phyloP scores from a whole-genome alignment of 1,284 basidiomycete species.

The Cronartium quercuum region DNA sequence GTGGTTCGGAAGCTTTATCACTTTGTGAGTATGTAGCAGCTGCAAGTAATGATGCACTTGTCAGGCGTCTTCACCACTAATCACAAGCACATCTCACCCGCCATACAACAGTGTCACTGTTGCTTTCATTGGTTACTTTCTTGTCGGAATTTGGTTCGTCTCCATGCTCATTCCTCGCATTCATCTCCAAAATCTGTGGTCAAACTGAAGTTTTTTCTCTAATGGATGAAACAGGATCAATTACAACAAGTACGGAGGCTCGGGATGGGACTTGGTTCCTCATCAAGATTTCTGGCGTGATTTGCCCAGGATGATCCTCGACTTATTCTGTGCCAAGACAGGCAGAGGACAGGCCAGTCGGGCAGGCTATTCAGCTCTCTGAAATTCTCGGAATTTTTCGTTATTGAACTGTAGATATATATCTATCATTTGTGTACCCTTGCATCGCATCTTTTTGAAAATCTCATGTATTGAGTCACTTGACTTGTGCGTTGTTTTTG shows the following conservation, averaged over 20 bases:
- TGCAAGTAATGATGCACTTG: too few species aligned
- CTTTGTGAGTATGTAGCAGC: neutral
- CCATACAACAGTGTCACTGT: neutral
- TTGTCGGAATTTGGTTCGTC: conserved; percentile 1
- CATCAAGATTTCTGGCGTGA: conserved; percentile 47
- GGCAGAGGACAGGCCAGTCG: neutral
- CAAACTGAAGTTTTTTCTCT: too few species aligned
- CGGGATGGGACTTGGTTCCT: conserved; percentile 46
- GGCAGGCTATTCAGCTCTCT: neutral
- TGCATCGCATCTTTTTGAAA: too few species aligned
- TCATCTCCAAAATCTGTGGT: neutral
- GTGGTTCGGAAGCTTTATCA: neutral
- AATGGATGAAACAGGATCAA: conserved; percentile 37
- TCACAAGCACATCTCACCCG: neutral
- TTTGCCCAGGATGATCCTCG: conserved; percentile 37
- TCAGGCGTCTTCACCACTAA: too few species aligned
- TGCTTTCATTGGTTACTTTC: conserved; percentile 1
- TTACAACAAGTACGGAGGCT: conserved; percentile 46
- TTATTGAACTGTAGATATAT: neutral
- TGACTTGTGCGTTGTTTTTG: too few species aligned
- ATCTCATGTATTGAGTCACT: too few species aligned
- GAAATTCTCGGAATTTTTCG: neutral
- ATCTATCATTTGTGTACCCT: conserved; percentile 1
- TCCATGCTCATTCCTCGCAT: neutral
- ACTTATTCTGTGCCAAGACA: neutral